These are phyloP conservation scores for Monosporascus sp. DNA, from an alignment of 2,329 filamentous ascomycete genomes.

Conservation along the genomic window DNA sequence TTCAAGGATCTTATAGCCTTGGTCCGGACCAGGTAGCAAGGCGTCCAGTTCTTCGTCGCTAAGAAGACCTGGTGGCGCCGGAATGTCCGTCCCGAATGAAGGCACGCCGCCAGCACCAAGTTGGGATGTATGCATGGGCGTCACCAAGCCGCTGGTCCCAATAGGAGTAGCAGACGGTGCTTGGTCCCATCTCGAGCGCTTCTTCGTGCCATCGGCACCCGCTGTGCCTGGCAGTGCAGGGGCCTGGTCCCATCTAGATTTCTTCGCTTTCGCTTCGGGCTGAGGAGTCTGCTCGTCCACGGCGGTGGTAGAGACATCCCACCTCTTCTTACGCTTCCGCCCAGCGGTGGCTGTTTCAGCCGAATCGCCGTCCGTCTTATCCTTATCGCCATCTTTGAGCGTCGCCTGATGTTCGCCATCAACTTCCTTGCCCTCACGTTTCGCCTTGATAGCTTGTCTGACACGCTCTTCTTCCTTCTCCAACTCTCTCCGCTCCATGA, in stretches of 20 bases:
- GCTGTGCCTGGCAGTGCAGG: slow-evolving; percentile 52
- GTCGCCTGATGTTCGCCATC: slow-evolving; percentile 64
- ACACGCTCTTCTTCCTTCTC: slow-evolving; percentile 93
- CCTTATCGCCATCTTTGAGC: slow-evolving; percentile 69
- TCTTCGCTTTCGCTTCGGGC: slow-evolving; percentile 61
- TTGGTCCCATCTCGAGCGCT: slow-evolving; percentile 88
- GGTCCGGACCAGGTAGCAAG: slow-evolving; percentile 80
- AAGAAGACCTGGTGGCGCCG: slow-evolving; percentile 71
- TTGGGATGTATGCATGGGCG: slow-evolving; percentile 70
- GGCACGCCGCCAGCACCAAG: slow-evolving; percentile 45
- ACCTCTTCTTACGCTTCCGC: slow-evolving; percentile 88
- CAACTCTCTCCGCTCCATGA: slow-evolving; percentile 86
- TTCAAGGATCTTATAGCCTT: slow-evolving; percentile 89
- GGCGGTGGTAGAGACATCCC: slow-evolving; percentile 70
- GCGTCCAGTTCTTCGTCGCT: slow-evolving; percentile 92
- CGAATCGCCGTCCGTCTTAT: slow-evolving; percentile 66
- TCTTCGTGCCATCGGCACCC: slow-evolving; percentile 57
- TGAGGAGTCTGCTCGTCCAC: slow-evolving; percentile 45
- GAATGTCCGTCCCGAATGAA: slow-evolving; percentile 78
- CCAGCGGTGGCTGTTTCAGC: slow-evolving; percentile 58
- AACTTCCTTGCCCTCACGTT: slow-evolving; percentile 54
- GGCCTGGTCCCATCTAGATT: slow-evolving; percentile 84
- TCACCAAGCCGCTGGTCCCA: slow-evolving; percentile 68
- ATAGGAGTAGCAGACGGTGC: slow-evolving; percentile 77
- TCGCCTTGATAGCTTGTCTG: slow-evolving; percentile 71